Conservation (phyloP, 1,284 basidiomycete genomes). For the Sanghuangporus baumii region DNA sequence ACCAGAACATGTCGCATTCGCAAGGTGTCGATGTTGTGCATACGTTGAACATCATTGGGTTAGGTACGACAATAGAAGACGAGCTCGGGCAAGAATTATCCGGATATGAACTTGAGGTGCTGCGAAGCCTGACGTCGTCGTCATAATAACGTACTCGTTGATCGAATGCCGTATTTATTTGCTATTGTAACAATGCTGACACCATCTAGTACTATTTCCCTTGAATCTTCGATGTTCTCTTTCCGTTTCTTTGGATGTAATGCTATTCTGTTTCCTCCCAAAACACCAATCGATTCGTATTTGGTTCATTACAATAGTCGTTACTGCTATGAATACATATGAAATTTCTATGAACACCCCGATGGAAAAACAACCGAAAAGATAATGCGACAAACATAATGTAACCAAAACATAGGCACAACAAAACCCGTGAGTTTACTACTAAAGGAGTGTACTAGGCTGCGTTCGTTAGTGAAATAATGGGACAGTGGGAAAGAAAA, state of each 20-base stretch:
- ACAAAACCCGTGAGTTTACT: too few species aligned
- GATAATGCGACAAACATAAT: too few species aligned
- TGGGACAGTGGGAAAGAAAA: background rate
- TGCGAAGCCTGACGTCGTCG: constrained; percentile 4
- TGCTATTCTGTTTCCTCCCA: background rate
- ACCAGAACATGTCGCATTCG: background rate
- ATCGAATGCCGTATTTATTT: background rate
- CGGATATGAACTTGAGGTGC: background rate
- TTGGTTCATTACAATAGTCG: constrained; percentile 6
- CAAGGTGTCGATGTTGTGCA: background rate
- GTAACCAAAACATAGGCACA: too few species aligned
- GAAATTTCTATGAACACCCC: background rate
- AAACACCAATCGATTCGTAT: background rate
- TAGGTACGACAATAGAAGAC: background rate
- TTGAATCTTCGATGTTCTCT: too few species aligned
- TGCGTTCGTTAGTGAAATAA: background rate
- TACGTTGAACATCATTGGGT: background rate
- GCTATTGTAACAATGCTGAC: too few species aligned
- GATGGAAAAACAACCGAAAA: background rate
- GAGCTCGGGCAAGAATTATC: background rate
- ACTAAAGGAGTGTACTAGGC: background rate
- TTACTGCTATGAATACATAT: constrained; percentile 6
- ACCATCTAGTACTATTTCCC: too few species aligned
- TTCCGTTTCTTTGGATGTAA: too few species aligned
- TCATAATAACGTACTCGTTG: background rate